Evolutionary conservation across 164 flowering plant species (phyloP), one percentile per base, ranked within the genome.

Genomic region (Euptelea pleiosperma): DNA sequence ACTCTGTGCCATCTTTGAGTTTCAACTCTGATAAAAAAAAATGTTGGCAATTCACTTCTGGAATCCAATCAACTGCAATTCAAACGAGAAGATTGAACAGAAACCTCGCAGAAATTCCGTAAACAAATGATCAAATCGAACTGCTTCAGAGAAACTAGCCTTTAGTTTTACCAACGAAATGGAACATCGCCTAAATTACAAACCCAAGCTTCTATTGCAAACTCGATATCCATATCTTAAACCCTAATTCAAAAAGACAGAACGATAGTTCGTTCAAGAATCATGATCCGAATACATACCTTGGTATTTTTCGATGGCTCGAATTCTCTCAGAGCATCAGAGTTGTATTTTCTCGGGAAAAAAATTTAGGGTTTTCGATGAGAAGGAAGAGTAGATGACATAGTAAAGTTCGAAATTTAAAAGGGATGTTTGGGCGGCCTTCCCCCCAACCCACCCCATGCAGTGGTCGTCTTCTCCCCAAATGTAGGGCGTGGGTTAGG

Each of bases 1-100:
- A 63, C 79, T 82, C 69, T 76, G 85, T 35, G 83, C 85, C 88
- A 82, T 82, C 49, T 8, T 61, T 52, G 22, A n/a, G 22, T 9
- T 58, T 30, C 33, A 39, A 48, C 9, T 53, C 52, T 43, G 19
- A 62, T 14, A 6, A 35, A 22, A 28, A 21, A 29, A 56, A 60
- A 1, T 8, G 35, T 46, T 34, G 60, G 40, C 56, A 39, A 26
- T 59, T 58, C 25, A 21, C 61, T 15, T 46, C 73, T 64, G 66
- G 0, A 37, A 58, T 45, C 26, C 22, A 35, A 57, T 6, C 18
- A 40, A 51, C 24, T 22, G 18, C 15, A 55, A 35, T 21, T 16
- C 25, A 55, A 21, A 26, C 6, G 10, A 39, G 22, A 15, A 40
- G 12, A 37, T 31, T 28, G 9, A 28, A 37, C 22, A 43, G 10